Evolutionary conservation across 768 basidiomycete species (phyloP).

Genomic region (Mycena haematopus): DNA sequence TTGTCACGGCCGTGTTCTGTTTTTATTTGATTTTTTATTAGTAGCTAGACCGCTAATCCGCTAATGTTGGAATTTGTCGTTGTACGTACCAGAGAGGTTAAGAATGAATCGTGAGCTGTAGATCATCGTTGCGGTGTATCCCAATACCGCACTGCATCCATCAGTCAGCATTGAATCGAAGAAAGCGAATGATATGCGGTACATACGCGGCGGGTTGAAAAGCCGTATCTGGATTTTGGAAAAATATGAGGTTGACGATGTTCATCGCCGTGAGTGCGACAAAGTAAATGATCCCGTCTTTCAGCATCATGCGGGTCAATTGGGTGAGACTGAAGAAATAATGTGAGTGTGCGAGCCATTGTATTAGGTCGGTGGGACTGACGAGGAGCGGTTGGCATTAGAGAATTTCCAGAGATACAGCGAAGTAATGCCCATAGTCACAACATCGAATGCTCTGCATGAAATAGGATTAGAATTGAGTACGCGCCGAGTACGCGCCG

Average conservation of each 20-base stretch:
- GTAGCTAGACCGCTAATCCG: too few relatives aligned
- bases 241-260: neutral
- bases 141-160: neutral
- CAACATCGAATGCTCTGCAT: neutral
- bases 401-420: neutral
- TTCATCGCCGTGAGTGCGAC: neutral
- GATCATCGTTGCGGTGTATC: neutral
- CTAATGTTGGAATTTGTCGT: too few relatives aligned
- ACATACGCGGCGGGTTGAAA: neutral
- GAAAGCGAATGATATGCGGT: neutral
- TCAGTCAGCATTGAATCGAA: neutral
- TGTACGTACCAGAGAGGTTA: neutral
- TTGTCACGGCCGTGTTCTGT: too few relatives aligned
- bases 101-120: neutral
- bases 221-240: neutral
- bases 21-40: too few relatives aligned
- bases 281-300: neutral
- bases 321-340: too few relatives aligned
- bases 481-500: too few relatives aligned
- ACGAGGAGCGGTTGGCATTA: neutral
- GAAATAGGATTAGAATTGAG: neutral
- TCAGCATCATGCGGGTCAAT: neutral
- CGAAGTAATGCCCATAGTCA: neutral
- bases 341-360: too few relatives aligned
- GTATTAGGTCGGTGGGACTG: too few relatives aligned